phyloP scores from a whole-genome alignment of 169 alveolate species.

The Besnoitia besnoiti region DNA sequence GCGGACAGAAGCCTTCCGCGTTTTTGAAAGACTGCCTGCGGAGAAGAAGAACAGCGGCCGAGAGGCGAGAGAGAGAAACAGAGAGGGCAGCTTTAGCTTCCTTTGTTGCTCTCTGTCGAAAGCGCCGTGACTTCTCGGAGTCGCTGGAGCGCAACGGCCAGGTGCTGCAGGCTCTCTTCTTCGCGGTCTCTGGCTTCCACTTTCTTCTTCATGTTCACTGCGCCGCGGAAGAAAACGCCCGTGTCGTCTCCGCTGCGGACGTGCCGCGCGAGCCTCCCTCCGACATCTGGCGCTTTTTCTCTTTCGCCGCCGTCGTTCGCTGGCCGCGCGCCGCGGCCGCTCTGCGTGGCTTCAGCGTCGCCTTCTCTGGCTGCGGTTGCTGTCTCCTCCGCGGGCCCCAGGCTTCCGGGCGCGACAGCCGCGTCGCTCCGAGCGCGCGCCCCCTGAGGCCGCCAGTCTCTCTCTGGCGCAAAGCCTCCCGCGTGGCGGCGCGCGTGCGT shows the following conservation, averaged over 20 bases:
- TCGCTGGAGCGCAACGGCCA: background rate
- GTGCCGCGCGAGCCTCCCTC: no score
- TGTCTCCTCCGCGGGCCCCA: background rate
- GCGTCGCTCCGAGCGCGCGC: background rate
- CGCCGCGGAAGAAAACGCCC: background rate
- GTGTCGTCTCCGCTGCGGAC: background rate
- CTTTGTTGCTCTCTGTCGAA: background rate
- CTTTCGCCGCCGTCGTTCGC: no score
- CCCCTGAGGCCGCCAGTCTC: background rate
- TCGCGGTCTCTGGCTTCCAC: conserved; percentile 2
- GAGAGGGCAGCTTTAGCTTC: background rate
- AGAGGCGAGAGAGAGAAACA: background rate
- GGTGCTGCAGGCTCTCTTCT: conserved; percentile 25
- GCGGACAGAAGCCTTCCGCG: no score
- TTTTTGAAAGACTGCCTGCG: background rate
- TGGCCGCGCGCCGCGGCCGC: no score
- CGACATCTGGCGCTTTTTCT: no score
- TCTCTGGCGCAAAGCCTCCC: background rate
- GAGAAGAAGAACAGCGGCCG: no score
- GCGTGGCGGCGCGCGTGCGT: background rate
- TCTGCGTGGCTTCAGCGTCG: no score
- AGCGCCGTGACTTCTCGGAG: background rate
- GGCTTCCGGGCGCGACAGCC: background rate
- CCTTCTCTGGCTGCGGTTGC: no score
- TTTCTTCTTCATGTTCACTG: conserved; percentile 20